Evolutionary conservation across 192 early-diverging fungal genomes (phyloP).

Genomic region (Coemansia sp.): DNA sequence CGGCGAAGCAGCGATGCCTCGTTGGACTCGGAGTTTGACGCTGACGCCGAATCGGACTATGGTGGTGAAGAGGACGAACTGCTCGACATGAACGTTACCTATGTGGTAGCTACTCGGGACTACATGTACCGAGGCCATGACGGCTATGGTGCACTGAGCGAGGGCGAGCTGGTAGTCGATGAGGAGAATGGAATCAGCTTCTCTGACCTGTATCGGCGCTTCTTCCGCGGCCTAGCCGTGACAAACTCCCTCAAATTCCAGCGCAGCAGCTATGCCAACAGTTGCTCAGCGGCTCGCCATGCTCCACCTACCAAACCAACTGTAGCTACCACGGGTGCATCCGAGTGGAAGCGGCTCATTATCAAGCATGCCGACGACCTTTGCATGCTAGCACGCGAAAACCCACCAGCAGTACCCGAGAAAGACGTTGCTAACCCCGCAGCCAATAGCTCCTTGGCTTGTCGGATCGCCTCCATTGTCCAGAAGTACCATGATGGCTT

Average conservation of each 20-base stretch:
- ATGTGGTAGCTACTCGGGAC: conserved; percentile 58
- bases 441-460: conserved; percentile 8
- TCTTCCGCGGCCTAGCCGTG: conserved; percentile 61
- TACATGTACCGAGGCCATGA: conserved; percentile 67
- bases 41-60: conserved; percentile 27
- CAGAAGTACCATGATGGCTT: conserved; percentile 23
- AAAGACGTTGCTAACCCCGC: not conserved
- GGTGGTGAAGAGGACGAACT: conserved; percentile 42
- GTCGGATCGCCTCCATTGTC: conserved; percentile 21
- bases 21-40: conserved; percentile 23
- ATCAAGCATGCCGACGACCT: conserved; percentile 40
- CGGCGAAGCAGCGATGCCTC: conserved; percentile 8
- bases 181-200: conserved; percentile 63
- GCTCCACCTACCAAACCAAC: not conserved
- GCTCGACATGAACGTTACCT: conserved; percentile 53
- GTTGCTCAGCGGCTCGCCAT: conserved; percentile 25
- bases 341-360: conserved; percentile 32
- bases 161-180: conserved; percentile 56
- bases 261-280: conserved; percentile 21
- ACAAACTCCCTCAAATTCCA: conserved; percentile 56
- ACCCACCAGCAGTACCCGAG: not conserved
- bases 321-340: not conserved
- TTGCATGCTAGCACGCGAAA: conserved; percentile 15
- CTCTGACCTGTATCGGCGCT: conserved; percentile 56
- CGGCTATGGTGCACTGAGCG: conserved; percentile 55